Evolutionary conservation across 345 rosid species (phyloP).

Genomic region (Bruguiera gymnorhiza): DNA sequence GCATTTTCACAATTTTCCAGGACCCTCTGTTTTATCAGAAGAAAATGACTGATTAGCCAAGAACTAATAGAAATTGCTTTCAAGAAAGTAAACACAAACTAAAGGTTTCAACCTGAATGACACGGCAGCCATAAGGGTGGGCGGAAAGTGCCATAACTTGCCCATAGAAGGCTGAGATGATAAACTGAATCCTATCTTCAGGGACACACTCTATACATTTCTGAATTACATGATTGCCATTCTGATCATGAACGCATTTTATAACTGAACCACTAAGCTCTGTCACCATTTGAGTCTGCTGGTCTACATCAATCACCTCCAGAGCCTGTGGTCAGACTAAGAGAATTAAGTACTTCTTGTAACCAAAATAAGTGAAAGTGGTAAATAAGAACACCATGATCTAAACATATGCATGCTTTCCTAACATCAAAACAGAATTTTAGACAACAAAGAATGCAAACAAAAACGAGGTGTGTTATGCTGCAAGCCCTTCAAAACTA

Average conservation of each 20-base stretch:
- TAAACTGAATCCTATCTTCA: conserved; percentile 71
- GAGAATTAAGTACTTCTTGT: conserved; percentile 15
- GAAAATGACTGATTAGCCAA: conserved; percentile 2
- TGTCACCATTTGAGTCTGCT: conserved; percentile 65
- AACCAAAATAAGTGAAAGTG: background rate
- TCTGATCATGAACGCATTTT: conserved; percentile 97
- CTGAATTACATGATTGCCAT: conserved; percentile 98
- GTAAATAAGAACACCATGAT: background rate
- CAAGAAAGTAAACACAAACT: background rate
- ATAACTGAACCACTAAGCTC: conserved; percentile 87
- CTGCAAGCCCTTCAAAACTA: no score
- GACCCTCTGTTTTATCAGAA: conserved; percentile 60
- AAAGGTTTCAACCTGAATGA: conserved; percentile 63
- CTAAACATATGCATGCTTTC: no score
- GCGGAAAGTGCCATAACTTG: conserved; percentile 84
- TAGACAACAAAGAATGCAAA: no score
- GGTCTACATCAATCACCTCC: conserved; percentile 80
- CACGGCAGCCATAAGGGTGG: conserved; percentile 99
- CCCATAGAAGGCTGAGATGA: conserved; percentile 79
- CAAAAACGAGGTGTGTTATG: no score
- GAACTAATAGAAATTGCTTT: conserved; percentile 7
- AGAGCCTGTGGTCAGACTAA: conserved; percentile 54
- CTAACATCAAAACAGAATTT: no score
- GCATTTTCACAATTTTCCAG: conserved; percentile 71
- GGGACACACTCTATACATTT: conserved; percentile 92